These are phyloP conservation scores for Cicer yamashitae DNA, from an alignment of 306 rosid species.

Conservation along the genomic window DNA sequence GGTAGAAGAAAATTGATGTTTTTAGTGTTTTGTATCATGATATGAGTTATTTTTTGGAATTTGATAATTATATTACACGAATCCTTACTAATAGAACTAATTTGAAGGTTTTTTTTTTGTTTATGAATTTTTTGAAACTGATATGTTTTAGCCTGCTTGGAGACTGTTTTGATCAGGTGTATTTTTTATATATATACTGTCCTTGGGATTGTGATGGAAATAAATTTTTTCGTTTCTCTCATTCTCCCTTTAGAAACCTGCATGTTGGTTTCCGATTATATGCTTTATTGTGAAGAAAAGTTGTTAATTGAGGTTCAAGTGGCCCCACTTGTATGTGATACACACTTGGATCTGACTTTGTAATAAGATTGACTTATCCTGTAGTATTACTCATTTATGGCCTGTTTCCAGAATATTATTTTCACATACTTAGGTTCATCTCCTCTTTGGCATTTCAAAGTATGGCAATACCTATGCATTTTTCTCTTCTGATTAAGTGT, in stretches of 20 bases:
- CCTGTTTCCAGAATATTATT: conserved; percentile 13
- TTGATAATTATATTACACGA: conserved; percentile 22
- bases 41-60: conserved; percentile 13
- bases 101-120: not conserved
- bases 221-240: conserved; percentile 1
- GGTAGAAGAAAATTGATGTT: not conserved
- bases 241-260: conserved; percentile 6
- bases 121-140: not conserved
- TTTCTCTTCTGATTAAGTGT: conserved; percentile 19
- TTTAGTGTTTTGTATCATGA: conserved; percentile 6
- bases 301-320: conserved; percentile 10
- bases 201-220: conserved; percentile 21
- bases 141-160: conserved; percentile 13
- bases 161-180: conserved; percentile 2
- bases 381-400: conserved; percentile 19
- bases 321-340: conserved; percentile 6
- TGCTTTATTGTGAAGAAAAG: conserved; percentile 22
- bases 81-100: not conserved
- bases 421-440: conserved; percentile 4
- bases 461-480: not conserved
- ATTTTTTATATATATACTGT: conserved; percentile 12
- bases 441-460: conserved; percentile 16
- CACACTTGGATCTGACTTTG: not conserved
- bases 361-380: conserved; percentile 5
- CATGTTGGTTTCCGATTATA: not conserved